Conservation (phyloP, 2,329 filamentous ascomycete species). For the Ophiosphaerella narmari region DNA sequence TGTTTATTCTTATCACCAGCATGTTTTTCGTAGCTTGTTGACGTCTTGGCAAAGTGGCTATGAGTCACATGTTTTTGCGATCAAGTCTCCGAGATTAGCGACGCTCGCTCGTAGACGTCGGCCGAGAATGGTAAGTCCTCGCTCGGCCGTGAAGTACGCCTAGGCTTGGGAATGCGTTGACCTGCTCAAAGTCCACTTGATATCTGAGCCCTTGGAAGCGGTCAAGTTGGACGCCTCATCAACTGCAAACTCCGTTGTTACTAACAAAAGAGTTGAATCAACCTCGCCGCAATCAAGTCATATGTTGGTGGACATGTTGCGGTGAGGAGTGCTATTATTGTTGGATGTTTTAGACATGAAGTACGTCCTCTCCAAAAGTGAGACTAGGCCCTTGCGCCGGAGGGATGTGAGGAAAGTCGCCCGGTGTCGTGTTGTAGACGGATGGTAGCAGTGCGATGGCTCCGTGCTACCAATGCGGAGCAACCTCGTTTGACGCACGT, state of each 20-base stretch:
- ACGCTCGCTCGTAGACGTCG: conserved; percentile 9
- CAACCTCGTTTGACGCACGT: conserved; percentile 9
- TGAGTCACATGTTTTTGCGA: conserved; percentile 22
- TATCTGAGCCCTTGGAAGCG: too few species aligned
- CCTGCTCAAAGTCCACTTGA: too few species aligned
- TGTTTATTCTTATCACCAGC: conserved; percentile 22
- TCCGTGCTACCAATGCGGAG: conserved; percentile 17
- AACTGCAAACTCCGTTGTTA: too few species aligned
- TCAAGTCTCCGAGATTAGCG: conserved; percentile 14
- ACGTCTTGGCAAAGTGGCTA: conserved; percentile 23
- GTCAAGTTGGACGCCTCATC: too few species aligned
- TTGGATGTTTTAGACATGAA: conserved; percentile 19
- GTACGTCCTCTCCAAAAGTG: conserved; percentile 8
- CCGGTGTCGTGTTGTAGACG: conserved; percentile 17
- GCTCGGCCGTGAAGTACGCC: conserved; percentile 6
- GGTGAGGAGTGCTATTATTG: conserved; percentile 20
- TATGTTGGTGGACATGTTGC: conserved; percentile 20
- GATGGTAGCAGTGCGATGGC: conserved; percentile 23
- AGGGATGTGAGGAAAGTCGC: conserved; percentile 10
- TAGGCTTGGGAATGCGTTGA: background rate
- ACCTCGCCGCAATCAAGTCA: conserved; percentile 7
- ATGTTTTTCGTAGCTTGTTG: conserved; percentile 12
- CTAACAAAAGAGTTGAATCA: conserved; percentile 20
- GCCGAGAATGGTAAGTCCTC: conserved; percentile 24
- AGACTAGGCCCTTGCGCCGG: conserved; percentile 16